Evolutionary conservation across 306 rosid species (phyloP).

Genomic region (Cicer yamashitae): DNA sequence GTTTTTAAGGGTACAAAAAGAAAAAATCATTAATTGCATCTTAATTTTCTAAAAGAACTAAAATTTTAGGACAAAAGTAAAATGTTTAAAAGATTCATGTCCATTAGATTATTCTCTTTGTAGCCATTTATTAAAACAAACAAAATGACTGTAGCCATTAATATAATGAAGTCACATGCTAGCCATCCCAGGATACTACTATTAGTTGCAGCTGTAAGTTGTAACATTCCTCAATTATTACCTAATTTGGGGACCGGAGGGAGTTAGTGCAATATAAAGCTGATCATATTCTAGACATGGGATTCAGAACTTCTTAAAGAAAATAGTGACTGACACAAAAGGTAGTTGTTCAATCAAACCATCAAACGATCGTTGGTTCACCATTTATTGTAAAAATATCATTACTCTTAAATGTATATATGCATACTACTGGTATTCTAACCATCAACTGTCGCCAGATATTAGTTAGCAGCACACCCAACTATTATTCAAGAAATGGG

Average conservation of each 20-base stretch:
- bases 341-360: conserved; percentile 10
- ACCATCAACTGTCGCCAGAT: background rate
- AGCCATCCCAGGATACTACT: background rate
- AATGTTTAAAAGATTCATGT: background rate
- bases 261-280: background rate
- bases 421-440: conserved; percentile 32
- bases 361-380: conserved; percentile 28
- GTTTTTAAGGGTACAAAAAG: too few species aligned
- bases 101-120: background rate
- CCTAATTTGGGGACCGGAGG: background rate
- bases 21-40: too few species aligned
- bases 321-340: background rate
- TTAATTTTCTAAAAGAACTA: too few species aligned
- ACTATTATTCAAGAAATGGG: background rate
- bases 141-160: background rate
- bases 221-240: conserved; percentile 5
- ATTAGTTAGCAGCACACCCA: conserved; percentile 10
- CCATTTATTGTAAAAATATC: background rate
- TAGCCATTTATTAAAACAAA: too few species aligned
- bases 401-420: background rate
- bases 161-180: conserved; percentile 12
- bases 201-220: conserved; percentile 2
- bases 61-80: too few species aligned
- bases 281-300: background rate
- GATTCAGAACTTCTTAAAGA: conserved; percentile 21